These are phyloP conservation scores for Cyclotella kingstonii DNA, from an alignment of 108 stramenopile species.

Conservation along the genomic window DNA sequence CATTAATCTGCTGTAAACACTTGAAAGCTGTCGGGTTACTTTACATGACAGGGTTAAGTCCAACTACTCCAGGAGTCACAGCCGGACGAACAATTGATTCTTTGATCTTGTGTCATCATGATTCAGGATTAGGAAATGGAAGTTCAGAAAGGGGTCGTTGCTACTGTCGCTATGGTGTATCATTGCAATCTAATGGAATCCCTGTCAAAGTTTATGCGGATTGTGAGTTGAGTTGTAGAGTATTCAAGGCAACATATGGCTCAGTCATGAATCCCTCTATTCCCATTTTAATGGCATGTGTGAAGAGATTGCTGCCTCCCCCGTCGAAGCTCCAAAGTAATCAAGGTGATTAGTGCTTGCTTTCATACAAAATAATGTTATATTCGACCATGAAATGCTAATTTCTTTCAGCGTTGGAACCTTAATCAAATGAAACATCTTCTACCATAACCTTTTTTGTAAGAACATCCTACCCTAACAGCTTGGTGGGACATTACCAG, in stretches of 20 bases:
- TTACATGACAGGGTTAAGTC: slow-evolving; percentile 26
- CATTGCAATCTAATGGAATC: slow-evolving; percentile 29
- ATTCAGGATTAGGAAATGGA: neutral
- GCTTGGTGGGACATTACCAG: slow-evolving; percentile 57
- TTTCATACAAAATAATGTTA: no score
- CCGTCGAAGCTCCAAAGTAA: slow-evolving; percentile 7
- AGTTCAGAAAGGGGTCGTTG: slow-evolving; percentile 2
- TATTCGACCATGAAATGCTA: no score
- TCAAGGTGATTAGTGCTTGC: neutral
- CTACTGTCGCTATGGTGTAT: slow-evolving; percentile 34
- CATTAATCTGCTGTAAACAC: slow-evolving; percentile 25
- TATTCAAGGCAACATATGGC: slow-evolving; percentile 32
- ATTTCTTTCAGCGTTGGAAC: no score
- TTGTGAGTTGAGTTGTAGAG: slow-evolving; percentile 17
- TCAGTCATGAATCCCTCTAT: slow-evolving; percentile 34
- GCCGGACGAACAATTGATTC: slow-evolving; percentile 11
- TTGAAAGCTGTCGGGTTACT: slow-evolving; percentile 31
- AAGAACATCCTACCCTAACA: slow-evolving; percentile 7
- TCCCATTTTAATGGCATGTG: slow-evolving; percentile 27
- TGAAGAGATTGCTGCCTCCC: slow-evolving; percentile 46
- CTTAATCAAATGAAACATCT: no score
- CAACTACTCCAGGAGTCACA: slow-evolving; percentile 34
- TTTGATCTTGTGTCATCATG: slow-evolving; percentile 34
- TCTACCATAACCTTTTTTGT: neutral
- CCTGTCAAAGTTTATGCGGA: slow-evolving; percentile 47